Evolutionary conservation across 2,329 filamentous ascomycete genomes (phyloP), one percentile per base, ranked within the genome.

Genomic region (Onygenales sp.): DNA sequence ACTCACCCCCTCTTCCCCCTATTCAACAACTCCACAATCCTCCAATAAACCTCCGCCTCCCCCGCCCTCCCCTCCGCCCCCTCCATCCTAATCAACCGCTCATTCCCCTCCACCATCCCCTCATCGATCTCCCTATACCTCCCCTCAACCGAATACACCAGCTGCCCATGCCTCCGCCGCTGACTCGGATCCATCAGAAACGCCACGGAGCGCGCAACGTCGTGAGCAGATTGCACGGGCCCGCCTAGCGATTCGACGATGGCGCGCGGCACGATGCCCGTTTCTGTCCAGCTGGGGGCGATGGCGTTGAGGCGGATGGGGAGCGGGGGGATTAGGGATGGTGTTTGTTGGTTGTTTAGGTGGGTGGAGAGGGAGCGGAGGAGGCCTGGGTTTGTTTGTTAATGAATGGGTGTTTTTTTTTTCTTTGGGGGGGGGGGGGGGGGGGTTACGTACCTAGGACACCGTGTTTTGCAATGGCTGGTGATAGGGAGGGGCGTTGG

Each of bases 261-360:
- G 0, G 53, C 59, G 34, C 65, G 58, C 0, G 76, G 72, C 1
- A 81, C 62, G 0, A 81, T 69, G 10, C 67, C 71, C 13, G 77
- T 78, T 2, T 70, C 65, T 0, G 80, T 82, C 79, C 79, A 83
- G 33, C 70, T 75, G 1, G 80, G 79, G 1, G 77, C 73, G 17
- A 83, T 65, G 5, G 70, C 74, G 66, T 84, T 84, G 49, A 83
- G 62, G 11, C 80, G 76, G 43, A 83, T 74, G 1, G 77, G 74
- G 1, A 77, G 55, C 43, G 54, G 48, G 10, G 40, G 40, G 13
- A 4, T 27, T 27, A 27, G 21, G 21, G 21, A 4, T 27, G 21
- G 21, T 17, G 14, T 61, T 56, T 9, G 68, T 65, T 2, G 58
- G 59, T 48, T 17, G 21, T 51, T 50, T 13, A 39, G 44, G 39